Percentiles rank a stretch among this genome's conserved stretches.
These are phyloP conservation scores for Firmiana major DNA, from an alignment of 345 rosid species.

Conservation along the genomic window DNA sequence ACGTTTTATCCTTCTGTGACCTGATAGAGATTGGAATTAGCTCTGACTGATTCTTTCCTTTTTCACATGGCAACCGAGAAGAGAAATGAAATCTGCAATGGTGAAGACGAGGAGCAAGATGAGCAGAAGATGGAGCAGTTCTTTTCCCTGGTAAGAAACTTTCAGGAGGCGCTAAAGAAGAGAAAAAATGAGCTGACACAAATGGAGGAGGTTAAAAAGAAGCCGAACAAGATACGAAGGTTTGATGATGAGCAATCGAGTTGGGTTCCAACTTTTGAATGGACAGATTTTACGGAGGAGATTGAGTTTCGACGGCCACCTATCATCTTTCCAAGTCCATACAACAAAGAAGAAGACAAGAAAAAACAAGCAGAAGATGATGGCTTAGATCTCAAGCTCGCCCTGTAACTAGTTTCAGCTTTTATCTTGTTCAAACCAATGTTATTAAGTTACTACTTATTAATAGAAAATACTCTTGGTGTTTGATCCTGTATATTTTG, in stretches of 20 bases:
- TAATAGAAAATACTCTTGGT: too few relatives aligned
- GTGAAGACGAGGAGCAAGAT: conserved; percentile 4
- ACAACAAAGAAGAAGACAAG: background rate
- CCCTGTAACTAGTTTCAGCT: background rate
- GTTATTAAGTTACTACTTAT: background rate
- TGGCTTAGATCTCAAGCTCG: conserved; percentile 16
- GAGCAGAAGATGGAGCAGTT: conserved; percentile 28
- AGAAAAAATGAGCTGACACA: conserved; percentile 9
- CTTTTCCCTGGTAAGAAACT: conserved; percentile 13
- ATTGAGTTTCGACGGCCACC: conserved; percentile 10
- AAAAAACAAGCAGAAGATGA: conserved; percentile 2
- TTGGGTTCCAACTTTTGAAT: conserved; percentile 16
- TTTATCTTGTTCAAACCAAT: background rate
- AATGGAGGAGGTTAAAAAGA: background rate
- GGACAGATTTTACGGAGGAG: conserved; percentile 11
- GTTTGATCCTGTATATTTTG: background rate
- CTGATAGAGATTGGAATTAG: background rate
- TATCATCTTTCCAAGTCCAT: conserved; percentile 8
- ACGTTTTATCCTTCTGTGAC: background rate
- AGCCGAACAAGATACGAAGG: background rate
- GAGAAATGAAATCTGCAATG: background rate
- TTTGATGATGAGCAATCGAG: background rate
- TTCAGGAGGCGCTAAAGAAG: conserved; percentile 6
- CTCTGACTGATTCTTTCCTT: too few relatives aligned
- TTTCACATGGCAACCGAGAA: conserved; percentile 17